These are phyloP conservation scores for Daldinia loculata DNA, from an alignment of 495 filamentous ascomycete genomes.

Conservation along the genomic window DNA sequence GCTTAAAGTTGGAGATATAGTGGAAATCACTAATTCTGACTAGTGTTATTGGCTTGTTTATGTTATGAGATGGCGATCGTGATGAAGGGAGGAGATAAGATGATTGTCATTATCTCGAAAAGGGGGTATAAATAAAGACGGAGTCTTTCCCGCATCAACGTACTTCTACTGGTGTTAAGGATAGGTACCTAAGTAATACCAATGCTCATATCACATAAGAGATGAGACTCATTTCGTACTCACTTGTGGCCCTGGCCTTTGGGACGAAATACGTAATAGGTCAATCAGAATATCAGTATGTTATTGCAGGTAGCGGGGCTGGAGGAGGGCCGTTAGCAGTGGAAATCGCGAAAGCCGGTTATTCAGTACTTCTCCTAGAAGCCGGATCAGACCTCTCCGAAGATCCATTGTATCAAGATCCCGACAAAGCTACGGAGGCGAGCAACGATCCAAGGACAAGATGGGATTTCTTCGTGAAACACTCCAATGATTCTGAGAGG, in stretches of 20 bases:
- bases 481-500: slow-evolving; percentile 50
- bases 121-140: background rate
- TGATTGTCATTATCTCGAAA: background rate
- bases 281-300: slow-evolving; percentile 60
- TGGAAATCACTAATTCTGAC: background rate
- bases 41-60: slow-evolving; percentile 17
- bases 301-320: slow-evolving; percentile 67
- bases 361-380: slow-evolving; percentile 65
- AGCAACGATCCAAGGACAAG: slow-evolving; percentile 45
- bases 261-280: slow-evolving; percentile 18
- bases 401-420: slow-evolving; percentile 44
- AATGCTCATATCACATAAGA: background rate
- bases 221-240: slow-evolving; percentile 10
- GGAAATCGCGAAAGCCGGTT: slow-evolving; percentile 62
- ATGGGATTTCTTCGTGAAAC: slow-evolving; percentile 58
- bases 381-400: slow-evolving; percentile 65
- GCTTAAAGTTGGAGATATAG: background rate
- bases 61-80: slow-evolving; percentile 7
- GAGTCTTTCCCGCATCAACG: background rate
- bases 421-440: slow-evolving; percentile 22
- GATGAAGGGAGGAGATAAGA: background rate
- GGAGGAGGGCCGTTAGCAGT: slow-evolving; percentile 67
- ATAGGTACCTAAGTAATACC: background rate
- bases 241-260: slow-evolving; percentile 10
- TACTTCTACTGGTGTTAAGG: background rate